A percentile compares a stretch with the other conserved stretches of the same genome.
These are phyloP conservation scores for Naganishia kalamii DNA, from an alignment of 768 basidiomycete genomes.

Conservation along the genomic window DNA sequence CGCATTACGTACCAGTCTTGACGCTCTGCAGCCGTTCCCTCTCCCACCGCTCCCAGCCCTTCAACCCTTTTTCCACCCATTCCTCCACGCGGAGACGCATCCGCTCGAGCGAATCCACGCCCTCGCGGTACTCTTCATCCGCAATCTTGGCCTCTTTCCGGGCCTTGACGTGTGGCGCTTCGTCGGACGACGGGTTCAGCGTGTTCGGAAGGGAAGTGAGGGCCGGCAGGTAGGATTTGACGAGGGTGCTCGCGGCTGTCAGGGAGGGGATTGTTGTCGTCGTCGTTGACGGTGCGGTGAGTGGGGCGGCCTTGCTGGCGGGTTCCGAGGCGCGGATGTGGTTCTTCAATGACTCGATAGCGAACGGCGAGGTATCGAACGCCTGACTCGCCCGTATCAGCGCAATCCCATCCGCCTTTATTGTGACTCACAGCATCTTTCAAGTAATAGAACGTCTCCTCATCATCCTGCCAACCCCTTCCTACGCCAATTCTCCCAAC, in stretches of 20 bases:
- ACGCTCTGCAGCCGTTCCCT: conserved; percentile 71
- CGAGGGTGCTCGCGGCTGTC: conserved; percentile 13
- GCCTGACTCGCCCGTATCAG: conserved; percentile 6
- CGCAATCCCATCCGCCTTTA: too few species aligned
- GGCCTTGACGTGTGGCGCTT: conserved; percentile 64
- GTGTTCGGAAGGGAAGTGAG: conserved; percentile 15
- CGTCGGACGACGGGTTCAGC: conserved; percentile 41
- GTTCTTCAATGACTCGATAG: conserved; percentile 23
- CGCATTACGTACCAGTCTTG: conserved; percentile 62
- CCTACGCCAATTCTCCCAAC: conserved; percentile 52
- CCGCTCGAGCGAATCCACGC: conserved; percentile 73
- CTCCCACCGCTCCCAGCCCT: conserved; percentile 77
- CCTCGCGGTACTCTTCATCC: conserved; percentile 69
- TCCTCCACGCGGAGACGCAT: conserved; percentile 82
- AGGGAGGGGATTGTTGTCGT: background rate
- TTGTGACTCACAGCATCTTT: conserved; percentile 24
- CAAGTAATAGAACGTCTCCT: conserved; percentile 39
- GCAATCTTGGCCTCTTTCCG: conserved; percentile 74
- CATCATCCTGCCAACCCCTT: conserved; percentile 51
- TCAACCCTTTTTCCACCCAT: conserved; percentile 72
- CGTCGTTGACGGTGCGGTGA: background rate
- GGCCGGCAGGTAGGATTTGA: conserved; percentile 25
- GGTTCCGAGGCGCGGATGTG: conserved; percentile 21
- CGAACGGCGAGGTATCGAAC: conserved; percentile 21
- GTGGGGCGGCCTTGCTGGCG: background rate